Evolutionary conservation across 2,329 filamentous ascomycete genomes (phyloP), one percentile per base, ranked within the genome.

Genomic region (Eutypa lata): DNA sequence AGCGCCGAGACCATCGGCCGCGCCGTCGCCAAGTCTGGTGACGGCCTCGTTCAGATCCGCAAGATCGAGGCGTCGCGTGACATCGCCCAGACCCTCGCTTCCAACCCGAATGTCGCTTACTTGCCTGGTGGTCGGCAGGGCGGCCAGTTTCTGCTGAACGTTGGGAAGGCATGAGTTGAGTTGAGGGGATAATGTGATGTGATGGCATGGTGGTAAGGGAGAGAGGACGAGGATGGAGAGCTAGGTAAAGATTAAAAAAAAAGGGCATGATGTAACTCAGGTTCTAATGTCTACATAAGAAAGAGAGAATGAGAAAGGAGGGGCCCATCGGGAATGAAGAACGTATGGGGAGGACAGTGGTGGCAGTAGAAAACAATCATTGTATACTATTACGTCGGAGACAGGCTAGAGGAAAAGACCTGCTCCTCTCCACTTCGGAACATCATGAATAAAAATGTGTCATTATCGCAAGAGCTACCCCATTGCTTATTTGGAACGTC

Each of bases 11-110:
- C 91, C 59, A 97, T 99, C 71, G 88, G 85, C 75, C 94, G 88
- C 78, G 93, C 93, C 19, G 92, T 99, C 63, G 87, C 90, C 62
- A 97, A 95, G 85, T 83, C 85, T 53, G 94, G 94, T 61, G 93
- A 96, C 73, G 94, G 94, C 43, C 79, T 99, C 65, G 89, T 99
- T 61, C 86, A 94, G 83, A 97, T 99, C 73, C 82, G 94, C 79
- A 88, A 93, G 79, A 97, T 99, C 67, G 94, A 99, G 79, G 95
- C 94, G 14, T 92, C 90, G 70, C 90, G 88, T 72, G 95, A 99
- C 66, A 97, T 99, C 74, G 94, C 94, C 10, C 84, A 91, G 74
- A 93, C 92, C 61, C 76, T 99, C 67, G 85, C 93, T 19, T 77
- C 78, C 54, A 99, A 99, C 76, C 92, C 94, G 55, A 97, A 99